These are phyloP conservation scores for Colletotrichum theobromicola DNA, from an alignment of 2,329 filamentous ascomycete species.

Conservation along the genomic window DNA sequence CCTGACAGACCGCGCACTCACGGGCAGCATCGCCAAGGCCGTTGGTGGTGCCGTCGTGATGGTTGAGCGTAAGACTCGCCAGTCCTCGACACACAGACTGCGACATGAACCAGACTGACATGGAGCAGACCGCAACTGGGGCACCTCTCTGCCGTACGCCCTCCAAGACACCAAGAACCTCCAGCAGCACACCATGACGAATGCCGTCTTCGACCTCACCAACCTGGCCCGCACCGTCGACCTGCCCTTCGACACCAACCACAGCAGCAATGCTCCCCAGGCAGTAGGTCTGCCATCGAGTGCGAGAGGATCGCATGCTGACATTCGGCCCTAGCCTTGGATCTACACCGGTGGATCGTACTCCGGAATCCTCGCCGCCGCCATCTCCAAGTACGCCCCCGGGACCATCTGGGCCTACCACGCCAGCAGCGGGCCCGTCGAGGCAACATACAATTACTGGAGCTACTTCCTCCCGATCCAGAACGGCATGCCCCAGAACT, in stretches of 20 bases:
- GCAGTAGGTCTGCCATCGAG: constrained; percentile 34
- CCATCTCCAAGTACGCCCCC: constrained; percentile 56
- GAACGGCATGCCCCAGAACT: constrained; percentile 63
- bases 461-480: constrained; percentile 63
- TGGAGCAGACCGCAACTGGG: constrained; percentile 60
- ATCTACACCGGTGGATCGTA: constrained; percentile 62
- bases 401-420: constrained; percentile 67
- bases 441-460: constrained; percentile 63
- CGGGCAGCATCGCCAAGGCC: constrained; percentile 55
- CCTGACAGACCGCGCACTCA: constrained; percentile 52
- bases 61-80: constrained; percentile 51
- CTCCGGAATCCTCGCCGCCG: constrained; percentile 59
- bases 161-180: constrained; percentile 57
- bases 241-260: constrained; percentile 57
- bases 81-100: neutral
- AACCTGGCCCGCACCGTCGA: constrained; percentile 58
- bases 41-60: constrained; percentile 59
- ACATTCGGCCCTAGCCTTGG: constrained; percentile 49
- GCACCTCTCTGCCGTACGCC: constrained; percentile 57
- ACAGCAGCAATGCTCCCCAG: constrained; percentile 51
- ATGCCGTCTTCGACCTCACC: constrained; percentile 58
- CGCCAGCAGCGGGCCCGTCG: constrained; percentile 58
- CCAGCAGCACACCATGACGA: constrained; percentile 57
- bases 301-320: neutral
- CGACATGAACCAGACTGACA: neutral